These are phyloP conservation scores for Crithidia brevicula DNA, from an alignment of 208 protist genomes.

Conservation along the genomic window DNA sequence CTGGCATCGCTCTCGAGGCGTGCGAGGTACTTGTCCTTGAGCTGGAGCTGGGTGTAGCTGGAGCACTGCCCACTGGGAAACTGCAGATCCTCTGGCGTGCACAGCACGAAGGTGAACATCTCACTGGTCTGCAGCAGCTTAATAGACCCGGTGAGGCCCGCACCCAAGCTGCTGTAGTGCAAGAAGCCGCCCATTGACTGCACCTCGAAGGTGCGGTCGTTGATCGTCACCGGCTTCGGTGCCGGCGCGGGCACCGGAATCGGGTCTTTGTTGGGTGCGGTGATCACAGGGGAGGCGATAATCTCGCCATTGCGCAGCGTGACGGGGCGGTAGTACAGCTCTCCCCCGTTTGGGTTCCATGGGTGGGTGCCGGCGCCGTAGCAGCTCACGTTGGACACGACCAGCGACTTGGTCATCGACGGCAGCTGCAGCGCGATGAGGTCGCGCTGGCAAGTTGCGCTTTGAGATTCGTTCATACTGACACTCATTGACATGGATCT, in stretches of 20 bases:
- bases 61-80: constrained; percentile 24
- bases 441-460: constrained; percentile 4
- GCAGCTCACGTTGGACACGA: constrained; percentile 79
- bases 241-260: background rate
- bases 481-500: no score
- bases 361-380: constrained; percentile 75
- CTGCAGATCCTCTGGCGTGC: constrained; percentile 69
- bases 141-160: constrained; percentile 47
- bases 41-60: constrained; percentile 30
- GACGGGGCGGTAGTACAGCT: constrained; percentile 50
- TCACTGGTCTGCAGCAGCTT: constrained; percentile 76
- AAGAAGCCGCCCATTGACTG: constrained; percentile 76
- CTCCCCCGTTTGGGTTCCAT: constrained; percentile 44
- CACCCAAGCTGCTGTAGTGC: constrained; percentile 64
- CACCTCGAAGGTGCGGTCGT: constrained; percentile 81
- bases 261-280: background rate
- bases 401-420: constrained; percentile 55
- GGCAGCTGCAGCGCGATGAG: constrained; percentile 65
- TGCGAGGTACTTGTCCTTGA: constrained; percentile 30
- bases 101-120: constrained; percentile 76
- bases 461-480: no score
- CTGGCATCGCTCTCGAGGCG: constrained; percentile 28
- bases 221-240: constrained; percentile 52
- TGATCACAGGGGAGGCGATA: background rate
- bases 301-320: constrained; percentile 28